These are phyloP conservation scores for Dianthus caryophyllus DNA, from an alignment of 148 eudicot species.

Conservation along the genomic window DNA sequence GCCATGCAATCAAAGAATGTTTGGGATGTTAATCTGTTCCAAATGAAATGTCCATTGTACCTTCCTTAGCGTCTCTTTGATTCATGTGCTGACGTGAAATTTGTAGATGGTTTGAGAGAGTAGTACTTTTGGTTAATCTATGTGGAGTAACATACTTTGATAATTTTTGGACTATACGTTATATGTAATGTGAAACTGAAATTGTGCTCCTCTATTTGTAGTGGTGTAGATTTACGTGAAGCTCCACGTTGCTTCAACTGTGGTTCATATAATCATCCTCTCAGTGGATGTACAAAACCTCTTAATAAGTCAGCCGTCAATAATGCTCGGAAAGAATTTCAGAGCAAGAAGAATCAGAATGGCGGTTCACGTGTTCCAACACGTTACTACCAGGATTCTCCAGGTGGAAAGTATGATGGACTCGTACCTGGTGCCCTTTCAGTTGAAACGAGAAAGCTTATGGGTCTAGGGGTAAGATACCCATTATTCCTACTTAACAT, in stretches of 20 bases:
- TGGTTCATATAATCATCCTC: conserved; percentile 46
- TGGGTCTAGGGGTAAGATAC: conserved; percentile 42
- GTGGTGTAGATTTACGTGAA: conserved; percentile 35
- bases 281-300: conserved; percentile 45
- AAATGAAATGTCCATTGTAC: no score
- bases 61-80: no score
- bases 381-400: conserved; percentile 48
- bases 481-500: neutral
- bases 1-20: no score
- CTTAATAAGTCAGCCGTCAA: conserved; percentile 32
- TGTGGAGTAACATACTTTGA: neutral
- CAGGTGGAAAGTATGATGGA: conserved; percentile 49
- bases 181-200: neutral
- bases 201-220: conserved; percentile 14
- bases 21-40: no score
- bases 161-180: neutral
- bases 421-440: conserved; percentile 43
- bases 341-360: conserved; percentile 30
- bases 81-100: no score
- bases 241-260: conserved; percentile 52
- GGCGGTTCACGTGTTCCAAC: conserved; percentile 33
- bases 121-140: neutral
- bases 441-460: conserved; percentile 38
- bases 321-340: conserved; percentile 42
- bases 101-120: no score